These are phyloP conservation scores for Zasmidium angulare DNA, from an alignment of 2,329 filamentous ascomycete genomes.

Conservation along the genomic window DNA sequence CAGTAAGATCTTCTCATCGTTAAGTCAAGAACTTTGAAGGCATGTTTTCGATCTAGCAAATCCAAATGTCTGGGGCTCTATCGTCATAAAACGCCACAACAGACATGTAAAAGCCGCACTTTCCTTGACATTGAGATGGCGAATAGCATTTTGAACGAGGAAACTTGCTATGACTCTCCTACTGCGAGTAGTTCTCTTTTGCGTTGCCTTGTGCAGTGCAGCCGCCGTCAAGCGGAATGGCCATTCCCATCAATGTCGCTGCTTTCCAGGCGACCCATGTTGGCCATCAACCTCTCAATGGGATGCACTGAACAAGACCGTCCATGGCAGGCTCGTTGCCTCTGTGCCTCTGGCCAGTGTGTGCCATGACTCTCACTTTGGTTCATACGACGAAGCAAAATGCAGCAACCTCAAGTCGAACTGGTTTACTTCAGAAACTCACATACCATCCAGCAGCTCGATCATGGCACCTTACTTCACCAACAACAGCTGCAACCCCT, in stretches of 20 bases:
- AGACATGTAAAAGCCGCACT: too few species aligned
- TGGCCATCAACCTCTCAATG: constrained; percentile 54
- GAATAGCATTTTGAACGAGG: too few species aligned
- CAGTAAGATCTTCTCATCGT: too few species aligned
- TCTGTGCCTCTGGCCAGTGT: constrained; percentile 53
- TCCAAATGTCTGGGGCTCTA: too few species aligned
- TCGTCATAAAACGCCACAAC: too few species aligned
- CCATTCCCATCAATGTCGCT: constrained; percentile 50
- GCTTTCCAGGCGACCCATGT: constrained; percentile 52
- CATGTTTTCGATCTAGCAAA: too few species aligned
- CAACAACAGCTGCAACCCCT: constrained; percentile 45
- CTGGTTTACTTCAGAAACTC: constrained; percentile 48
- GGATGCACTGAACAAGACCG: constrained; percentile 53
- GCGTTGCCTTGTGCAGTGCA: too few species aligned
- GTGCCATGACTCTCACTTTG: constrained; percentile 47
- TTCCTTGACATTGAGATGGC: too few species aligned
- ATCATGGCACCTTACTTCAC: constrained; percentile 40
- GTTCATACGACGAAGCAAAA: constrained; percentile 43
- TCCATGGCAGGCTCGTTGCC: constrained; percentile 52
- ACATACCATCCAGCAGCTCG: constrained; percentile 39
- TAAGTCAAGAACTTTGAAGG: too few species aligned
- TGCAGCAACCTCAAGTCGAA: constrained; percentile 43
- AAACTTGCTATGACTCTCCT: too few species aligned
- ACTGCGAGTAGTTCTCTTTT: too few species aligned
- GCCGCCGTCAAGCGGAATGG: too few species aligned